These are phyloP conservation scores for Schizophyllum amplum DNA, from an alignment of 1,284 basidiomycete genomes.

Conservation along the genomic window DNA sequence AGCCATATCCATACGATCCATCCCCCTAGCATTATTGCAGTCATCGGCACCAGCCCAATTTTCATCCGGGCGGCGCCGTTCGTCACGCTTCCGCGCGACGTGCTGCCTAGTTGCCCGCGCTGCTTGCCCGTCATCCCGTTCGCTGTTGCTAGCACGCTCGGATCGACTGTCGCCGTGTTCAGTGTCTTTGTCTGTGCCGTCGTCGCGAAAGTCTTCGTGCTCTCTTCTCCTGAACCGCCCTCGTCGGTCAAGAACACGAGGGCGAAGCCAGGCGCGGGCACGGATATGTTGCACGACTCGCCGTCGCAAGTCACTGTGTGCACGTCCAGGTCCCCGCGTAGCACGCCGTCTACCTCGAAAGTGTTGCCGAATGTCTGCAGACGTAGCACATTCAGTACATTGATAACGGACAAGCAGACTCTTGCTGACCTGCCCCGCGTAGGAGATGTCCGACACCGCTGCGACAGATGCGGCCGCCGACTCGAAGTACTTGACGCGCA, in stretches of 20 bases:
- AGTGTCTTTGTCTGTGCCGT: slow-evolving; percentile 35
- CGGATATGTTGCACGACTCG: slow-evolving; percentile 42
- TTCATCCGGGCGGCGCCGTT: too few relatives aligned
- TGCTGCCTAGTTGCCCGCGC: slow-evolving; percentile 11
- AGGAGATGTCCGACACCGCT: neutral
- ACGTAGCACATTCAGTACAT: too few relatives aligned
- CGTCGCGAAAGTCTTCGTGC: slow-evolving; percentile 47
- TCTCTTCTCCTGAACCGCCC: slow-evolving; percentile 30
- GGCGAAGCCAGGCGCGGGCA: slow-evolving; percentile 63
- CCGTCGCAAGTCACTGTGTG: slow-evolving; percentile 41
- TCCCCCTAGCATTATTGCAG: too few relatives aligned
- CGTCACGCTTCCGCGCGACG: slow-evolving; percentile 12
- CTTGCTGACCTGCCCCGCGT: neutral
- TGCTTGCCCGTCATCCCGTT: slow-evolving; percentile 12
- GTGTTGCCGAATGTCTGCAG: slow-evolving; percentile 51
- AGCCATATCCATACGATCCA: too few relatives aligned
- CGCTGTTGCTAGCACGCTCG: slow-evolving; percentile 15
- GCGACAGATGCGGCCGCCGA: neutral
- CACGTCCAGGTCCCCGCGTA: slow-evolving; percentile 44
- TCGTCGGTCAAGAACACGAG: slow-evolving; percentile 58
- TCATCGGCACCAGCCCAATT: too few relatives aligned
- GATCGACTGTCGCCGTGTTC: slow-evolving; percentile 25
- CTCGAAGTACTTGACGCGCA: slow-evolving; percentile 8
- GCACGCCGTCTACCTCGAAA: slow-evolving; percentile 56
- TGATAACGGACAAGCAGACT: too few relatives aligned